Base-by-base conservation (phyloP, 2,329 filamentous ascomycete genomes). In the Epichloe baconii region DNA sequence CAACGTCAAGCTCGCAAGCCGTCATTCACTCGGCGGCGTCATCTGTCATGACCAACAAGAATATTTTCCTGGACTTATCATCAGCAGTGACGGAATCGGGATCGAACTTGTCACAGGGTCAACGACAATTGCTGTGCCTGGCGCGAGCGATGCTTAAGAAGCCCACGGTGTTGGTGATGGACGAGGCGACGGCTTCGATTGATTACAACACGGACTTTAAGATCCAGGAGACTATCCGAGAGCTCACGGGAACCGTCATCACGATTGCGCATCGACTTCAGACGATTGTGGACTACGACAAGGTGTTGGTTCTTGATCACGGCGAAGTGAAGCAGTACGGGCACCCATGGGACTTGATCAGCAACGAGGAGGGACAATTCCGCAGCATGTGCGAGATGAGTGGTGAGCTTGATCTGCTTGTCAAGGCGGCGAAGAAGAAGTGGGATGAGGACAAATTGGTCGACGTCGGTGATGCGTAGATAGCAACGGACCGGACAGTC, bases 241-340 rank as follows among this genome's bases (percentile, higher is more conserved):
- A 95, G 66, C 78, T 97, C 59, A 85, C 83, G 57, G 88, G 89
- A 66, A 98, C 93, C 0, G 95, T 94, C 54, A 87, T 97, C 64
- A 97, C 93, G 0, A 97, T 98, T 62, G 93, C 93, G 0, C 93
- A 98, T 68, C 82, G 93, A 17, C 74, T 98, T 56, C 89, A 95
- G 64, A 98, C 93, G 0, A 97, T 98, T 66, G 90, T 93, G 31
- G 93, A 98, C 65, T 98, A 97, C 63, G 93, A 98, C 71, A 95
- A 95, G 72, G 91, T 98, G 14, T 73, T 98, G 15, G 90, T 98
- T 12, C 74, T 98, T 4, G 93, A 98, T 62, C 88, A 90, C 65
- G 93, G 93, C 10, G 70, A 79, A 53, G 85, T 97, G 19, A 78
- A 93, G 5, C 91, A 98, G 69, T 98, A 80, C 63, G 93, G 83